Percentiles rank a stretch among this genome's conserved stretches.
phyloP scores from a whole-genome alignment of 176 grass and related monocot genomes.

The Carex myosuroides region DNA sequence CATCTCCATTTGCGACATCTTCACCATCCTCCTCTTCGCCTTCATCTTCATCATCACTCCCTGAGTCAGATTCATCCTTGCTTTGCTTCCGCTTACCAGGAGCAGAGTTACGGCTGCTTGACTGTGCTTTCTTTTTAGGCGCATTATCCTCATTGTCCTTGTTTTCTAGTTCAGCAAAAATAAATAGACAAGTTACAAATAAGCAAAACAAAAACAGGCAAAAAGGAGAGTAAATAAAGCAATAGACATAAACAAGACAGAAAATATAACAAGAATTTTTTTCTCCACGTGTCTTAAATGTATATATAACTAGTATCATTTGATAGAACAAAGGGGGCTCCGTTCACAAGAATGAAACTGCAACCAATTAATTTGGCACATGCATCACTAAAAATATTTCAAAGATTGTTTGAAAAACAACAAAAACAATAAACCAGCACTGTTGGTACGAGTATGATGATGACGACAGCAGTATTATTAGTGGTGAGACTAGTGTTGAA shows the following conservation, averaged over 20 bases:
- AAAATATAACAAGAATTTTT: not conserved
- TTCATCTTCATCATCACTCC: slow-evolving; percentile 33
- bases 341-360: not conserved
- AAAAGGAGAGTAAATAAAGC: not conserved
- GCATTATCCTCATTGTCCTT: slow-evolving; percentile 12
- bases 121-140: slow-evolving; percentile 44
- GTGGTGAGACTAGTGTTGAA: not conserved
- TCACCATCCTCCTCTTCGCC: slow-evolving; percentile 36
- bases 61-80: slow-evolving; percentile 65
- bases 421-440: not conserved
- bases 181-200: not conserved
- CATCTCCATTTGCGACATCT: slow-evolving; percentile 36
- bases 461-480: not conserved
- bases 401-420: not conserved
- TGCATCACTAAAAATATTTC: not conserved
- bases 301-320: not conserved
- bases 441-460: no score
- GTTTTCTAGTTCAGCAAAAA: slow-evolving; percentile 27
- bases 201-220: not conserved
- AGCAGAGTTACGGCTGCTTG: slow-evolving; percentile 36
- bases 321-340: not conserved
- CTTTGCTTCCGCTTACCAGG: slow-evolving; percentile 68
- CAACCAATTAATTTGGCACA: not conserved
- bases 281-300: not conserved
- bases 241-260: not conserved